phyloP scores from a whole-genome alignment of 2,329 filamentous ascomycete genomes.

The Botrytis aclada region DNA sequence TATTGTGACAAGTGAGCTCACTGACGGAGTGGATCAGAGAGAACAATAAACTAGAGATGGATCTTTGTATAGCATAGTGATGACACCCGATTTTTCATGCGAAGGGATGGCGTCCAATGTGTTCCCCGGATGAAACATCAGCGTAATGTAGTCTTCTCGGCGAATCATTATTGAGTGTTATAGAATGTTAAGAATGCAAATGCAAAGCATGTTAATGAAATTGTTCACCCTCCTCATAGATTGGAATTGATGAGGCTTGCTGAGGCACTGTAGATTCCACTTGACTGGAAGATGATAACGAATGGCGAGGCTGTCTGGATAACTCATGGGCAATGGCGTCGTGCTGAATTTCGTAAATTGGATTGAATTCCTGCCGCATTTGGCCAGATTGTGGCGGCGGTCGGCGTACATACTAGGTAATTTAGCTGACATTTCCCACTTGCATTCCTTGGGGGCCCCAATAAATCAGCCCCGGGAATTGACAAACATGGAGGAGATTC shows the following conservation, averaged over 20 bases:
- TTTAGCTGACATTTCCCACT: conserved; percentile 3
- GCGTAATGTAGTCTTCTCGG: conserved; percentile 6
- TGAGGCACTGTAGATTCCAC: background rate
- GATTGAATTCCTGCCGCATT: conserved; percentile 15
- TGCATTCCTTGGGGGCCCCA: conserved; percentile 14
- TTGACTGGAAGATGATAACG: background rate
- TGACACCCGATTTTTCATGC: conserved; percentile 13
- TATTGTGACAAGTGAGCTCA: conserved; percentile 11
- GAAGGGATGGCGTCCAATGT: conserved; percentile 14
- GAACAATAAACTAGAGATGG: conserved; percentile 2
- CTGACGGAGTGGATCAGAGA: background rate
- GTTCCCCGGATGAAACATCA: conserved; percentile 20
- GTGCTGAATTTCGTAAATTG: conserved; percentile 12
- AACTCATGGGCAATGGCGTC: background rate
- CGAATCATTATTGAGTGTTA: background rate
- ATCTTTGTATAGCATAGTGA: conserved; percentile 8
- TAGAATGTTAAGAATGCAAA: background rate
- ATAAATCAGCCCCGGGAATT: background rate
- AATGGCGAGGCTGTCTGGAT: background rate
- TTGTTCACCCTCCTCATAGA: background rate
- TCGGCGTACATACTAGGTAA: background rate
- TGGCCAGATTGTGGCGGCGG: background rate
- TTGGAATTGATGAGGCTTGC: conserved; percentile 3
- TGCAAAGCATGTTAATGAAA: background rate
- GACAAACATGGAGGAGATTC: background rate